Conservation (phyloP, 768 basidiomycete species). For the Tricholoma furcatifolium region DNA sequence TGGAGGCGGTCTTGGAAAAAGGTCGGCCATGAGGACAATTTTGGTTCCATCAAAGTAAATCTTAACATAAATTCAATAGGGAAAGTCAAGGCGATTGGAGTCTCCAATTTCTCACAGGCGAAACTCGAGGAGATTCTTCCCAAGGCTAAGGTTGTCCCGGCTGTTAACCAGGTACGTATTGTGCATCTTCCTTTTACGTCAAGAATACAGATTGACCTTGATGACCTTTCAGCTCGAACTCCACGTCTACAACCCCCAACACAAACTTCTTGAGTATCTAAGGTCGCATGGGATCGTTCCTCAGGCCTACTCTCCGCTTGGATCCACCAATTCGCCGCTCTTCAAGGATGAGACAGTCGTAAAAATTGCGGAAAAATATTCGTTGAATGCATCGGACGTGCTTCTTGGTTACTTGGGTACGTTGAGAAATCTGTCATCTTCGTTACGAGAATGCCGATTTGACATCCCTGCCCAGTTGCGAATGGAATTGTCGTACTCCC, state of each 20-base stretch:
- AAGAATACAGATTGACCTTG: background rate
- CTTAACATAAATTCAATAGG: constrained; percentile 35
- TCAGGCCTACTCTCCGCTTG: constrained; percentile 82
- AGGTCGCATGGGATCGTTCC: constrained; percentile 65
- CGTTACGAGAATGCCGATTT: constrained; percentile 1
- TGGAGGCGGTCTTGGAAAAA: constrained; percentile 71
- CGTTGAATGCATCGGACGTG: constrained; percentile 53
- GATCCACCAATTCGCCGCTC: constrained; percentile 65
- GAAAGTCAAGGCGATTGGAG: constrained; percentile 68
- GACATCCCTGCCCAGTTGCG: constrained; percentile 39
- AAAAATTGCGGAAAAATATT: constrained; percentile 59
- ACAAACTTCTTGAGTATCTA: constrained; percentile 61
- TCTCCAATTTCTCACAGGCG: constrained; percentile 71
- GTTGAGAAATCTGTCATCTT: constrained; percentile 15
- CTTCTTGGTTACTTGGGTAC: constrained; percentile 63
- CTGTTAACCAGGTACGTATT: constrained; percentile 61
- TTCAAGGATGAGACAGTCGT: constrained; percentile 59
- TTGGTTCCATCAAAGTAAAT: background rate
- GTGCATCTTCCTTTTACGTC: background rate
- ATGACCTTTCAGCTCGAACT: constrained; percentile 54
- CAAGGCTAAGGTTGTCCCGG: constrained; percentile 65
- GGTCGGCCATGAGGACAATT: constrained; percentile 32
- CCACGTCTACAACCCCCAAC: constrained; percentile 76
- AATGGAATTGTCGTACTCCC: constrained; percentile 69
- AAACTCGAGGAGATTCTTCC: constrained; percentile 71